phyloP scores from a whole-genome alignment of 805 yeast species.

The Blastobotrys attinorum region DNA sequence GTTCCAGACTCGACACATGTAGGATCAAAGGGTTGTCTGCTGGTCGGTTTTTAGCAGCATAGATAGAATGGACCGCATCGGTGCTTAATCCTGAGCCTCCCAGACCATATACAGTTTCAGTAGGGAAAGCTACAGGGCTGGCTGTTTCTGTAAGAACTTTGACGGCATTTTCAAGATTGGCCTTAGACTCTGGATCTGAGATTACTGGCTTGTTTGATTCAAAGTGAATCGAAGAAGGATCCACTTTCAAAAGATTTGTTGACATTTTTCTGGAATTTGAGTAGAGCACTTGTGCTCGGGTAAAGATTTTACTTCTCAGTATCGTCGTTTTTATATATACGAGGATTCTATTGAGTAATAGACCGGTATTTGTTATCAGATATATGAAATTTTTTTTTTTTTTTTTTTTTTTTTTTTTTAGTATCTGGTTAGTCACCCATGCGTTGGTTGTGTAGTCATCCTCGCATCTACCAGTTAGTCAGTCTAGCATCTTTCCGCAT shows the following conservation, averaged over 20 bases:
- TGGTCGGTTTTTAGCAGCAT: slow-evolving; percentile 86
- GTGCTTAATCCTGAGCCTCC: slow-evolving; percentile 82
- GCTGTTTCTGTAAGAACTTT: slow-evolving; percentile 40
- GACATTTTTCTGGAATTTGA: neutral
- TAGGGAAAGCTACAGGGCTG: slow-evolving; percentile 83
- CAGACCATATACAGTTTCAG: slow-evolving; percentile 94
- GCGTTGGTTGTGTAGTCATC: no score
- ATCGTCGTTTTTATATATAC: no score
- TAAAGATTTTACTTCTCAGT: no score
- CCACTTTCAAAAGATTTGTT: slow-evolving; percentile 37
- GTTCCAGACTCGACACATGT: slow-evolving; percentile 73
- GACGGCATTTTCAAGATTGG: slow-evolving; percentile 52
- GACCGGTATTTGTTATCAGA: no score
- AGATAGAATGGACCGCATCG: slow-evolving; percentile 66
- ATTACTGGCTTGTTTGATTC: slow-evolving; percentile 28
- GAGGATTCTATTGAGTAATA: no score
- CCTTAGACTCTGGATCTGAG: slow-evolving; percentile 42
- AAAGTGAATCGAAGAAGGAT: slow-evolving; percentile 45
- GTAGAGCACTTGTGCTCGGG: neutral
- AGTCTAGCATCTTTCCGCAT: no score
- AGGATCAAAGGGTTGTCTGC: slow-evolving; percentile 92
- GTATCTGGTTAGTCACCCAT: no score
- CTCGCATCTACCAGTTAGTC: no score
- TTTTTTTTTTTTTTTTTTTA: no score
- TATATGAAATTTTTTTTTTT: no score